Base-by-base conservation (phyloP, 2,329 filamentous ascomycete genomes). In the Fusarium continuum region DNA sequence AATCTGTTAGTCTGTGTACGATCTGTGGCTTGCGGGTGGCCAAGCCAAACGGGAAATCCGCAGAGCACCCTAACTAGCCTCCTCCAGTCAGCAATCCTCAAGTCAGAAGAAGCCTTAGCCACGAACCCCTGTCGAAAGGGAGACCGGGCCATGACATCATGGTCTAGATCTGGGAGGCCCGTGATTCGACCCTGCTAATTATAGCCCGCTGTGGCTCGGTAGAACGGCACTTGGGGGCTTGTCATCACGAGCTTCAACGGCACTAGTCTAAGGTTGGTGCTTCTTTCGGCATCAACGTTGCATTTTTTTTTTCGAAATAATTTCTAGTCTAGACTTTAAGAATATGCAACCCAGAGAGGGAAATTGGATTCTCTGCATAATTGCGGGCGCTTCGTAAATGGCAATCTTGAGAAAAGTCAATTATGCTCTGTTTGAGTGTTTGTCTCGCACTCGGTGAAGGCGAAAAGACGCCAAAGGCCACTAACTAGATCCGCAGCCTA, bases 131-230 rank as follows among this genome's bases (percentile, higher is more conserved):
- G n/a, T 40, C 6, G 17, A 13, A 49, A 36, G 17, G 11, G 19
- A 16, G n/a, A n/a, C n/a, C 5, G 19, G 13, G 16, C n/a, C 11
- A 29, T 59, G 57, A 47, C 54, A 61, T 61, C 47, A 59, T 19
- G 6, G 17, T 14, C 3, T 20, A 5, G 7, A 8, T 3, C 4
- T 3, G 23, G 9, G 9, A 3, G 14, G 25, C 2, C 49, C 23
- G 45, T 57, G 40, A 44, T 47, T 47, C 19, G 19, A 6, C 8
- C 1, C 6, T 7, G 4, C 61, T 64, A 61, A 64, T 56, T 61
- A 48, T 65, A 64, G 61, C n/a, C 10, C 4, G n/a, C 19, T 32
- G 11, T 22, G 16, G 26, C 14, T 11, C 56, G 59, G 48, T 22
- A 49, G 23, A 19, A 32, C 53, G 53, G 36, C 46, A 40, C 22